phyloP scores from a whole-genome alignment of 306 rosid genomes.

The Trifolium dubium region DNA sequence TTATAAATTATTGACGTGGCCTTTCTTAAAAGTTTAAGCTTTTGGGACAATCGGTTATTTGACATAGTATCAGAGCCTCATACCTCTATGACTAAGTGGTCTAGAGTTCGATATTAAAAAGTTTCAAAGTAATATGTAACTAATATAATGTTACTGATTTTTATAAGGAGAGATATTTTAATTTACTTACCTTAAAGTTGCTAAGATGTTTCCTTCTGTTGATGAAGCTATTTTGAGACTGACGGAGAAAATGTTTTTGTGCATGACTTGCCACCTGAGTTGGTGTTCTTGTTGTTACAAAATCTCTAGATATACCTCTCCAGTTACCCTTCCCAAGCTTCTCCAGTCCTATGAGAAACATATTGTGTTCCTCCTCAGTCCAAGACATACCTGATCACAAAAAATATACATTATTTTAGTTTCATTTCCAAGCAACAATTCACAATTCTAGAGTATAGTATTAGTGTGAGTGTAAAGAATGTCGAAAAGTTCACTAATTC shows the following conservation, averaged over 20 bases:
- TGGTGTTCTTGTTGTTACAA: constrained; percentile 85
- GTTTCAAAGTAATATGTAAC: background rate
- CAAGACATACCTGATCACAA: constrained; percentile 69
- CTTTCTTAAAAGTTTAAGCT: too few relatives aligned
- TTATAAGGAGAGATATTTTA: background rate
- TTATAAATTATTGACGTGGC: too few relatives aligned
- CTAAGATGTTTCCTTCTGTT: constrained; percentile 59
- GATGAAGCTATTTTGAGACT: constrained; percentile 38
- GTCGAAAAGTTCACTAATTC: too few relatives aligned
- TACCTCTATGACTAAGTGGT: too few relatives aligned
- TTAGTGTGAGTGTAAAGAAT: too few relatives aligned
- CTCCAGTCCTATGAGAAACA: constrained; percentile 75
- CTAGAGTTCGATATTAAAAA: too few relatives aligned
- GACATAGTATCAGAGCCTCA: too few relatives aligned
- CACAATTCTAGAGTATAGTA: background rate
- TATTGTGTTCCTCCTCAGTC: constrained; percentile 83
- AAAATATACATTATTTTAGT: background rate
- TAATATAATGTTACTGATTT: background rate
- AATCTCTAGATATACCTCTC: constrained; percentile 81
- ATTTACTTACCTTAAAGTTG: constrained; percentile 55
- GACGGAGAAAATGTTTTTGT: constrained; percentile 77
- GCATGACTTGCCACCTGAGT: constrained; percentile 96
- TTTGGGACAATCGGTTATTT: too few relatives aligned
- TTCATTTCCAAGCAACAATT: background rate
- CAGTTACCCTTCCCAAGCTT: constrained; percentile 90